A percentile compares a stretch with the other conserved stretches of the same genome.
phyloP scores from a whole-genome alignment of 2,329 filamentous ascomycete genomes.

The Arthrobotrys pseudoclavata region DNA sequence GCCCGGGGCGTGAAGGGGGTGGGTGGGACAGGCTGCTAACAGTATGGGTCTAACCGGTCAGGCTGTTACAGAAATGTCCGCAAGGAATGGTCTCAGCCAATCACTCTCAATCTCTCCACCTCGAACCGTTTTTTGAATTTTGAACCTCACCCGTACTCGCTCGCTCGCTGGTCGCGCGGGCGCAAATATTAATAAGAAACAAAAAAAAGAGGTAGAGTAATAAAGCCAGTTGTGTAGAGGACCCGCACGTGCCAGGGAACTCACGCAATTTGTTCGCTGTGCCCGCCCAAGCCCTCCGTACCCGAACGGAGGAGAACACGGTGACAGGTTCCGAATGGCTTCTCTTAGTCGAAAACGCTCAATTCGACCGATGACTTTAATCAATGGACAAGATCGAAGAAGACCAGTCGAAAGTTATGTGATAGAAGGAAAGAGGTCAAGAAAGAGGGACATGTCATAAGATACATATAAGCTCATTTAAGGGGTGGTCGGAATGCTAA shows the following conservation, averaged over 20 bases:
- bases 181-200: background rate
- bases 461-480: background rate
- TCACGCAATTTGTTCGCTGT: constrained; percentile 20
- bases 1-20: background rate
- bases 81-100: constrained; percentile 27
- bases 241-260: constrained; percentile 26
- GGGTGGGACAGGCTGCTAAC: background rate
- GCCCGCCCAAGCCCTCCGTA: constrained; percentile 18
- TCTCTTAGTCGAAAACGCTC: background rate
- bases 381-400: background rate
- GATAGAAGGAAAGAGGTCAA: background rate
- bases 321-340: constrained; percentile 11
- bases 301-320: constrained; percentile 16
- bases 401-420: background rate
- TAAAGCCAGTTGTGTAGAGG: background rate
- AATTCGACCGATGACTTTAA: background rate
- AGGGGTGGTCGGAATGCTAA: constrained; percentile 28
- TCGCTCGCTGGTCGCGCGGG: background rate
- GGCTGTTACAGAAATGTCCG: constrained; percentile 29
- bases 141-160: background rate
- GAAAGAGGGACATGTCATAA: background rate
- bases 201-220: background rate
- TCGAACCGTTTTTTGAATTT: background rate
- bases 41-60: background rate
- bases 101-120: background rate